Evolutionary conservation across 225 moss, liverwort and hornwort species (phyloP), one percentile per base, ranked within the genome.

Genomic region (Lunularia cruciata): DNA sequence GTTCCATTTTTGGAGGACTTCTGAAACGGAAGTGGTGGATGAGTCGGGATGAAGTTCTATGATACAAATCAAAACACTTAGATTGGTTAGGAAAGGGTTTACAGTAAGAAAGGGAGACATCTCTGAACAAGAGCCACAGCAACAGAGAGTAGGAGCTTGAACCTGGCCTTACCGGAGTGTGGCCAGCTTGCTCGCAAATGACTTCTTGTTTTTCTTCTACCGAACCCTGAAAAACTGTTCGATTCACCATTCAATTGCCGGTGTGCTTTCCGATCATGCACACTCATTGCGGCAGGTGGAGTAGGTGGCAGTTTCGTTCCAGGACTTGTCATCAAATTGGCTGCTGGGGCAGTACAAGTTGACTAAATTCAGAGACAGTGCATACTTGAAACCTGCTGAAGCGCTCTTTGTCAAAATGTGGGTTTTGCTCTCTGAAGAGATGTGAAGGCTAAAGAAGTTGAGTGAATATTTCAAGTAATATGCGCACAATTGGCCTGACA

Each of bases 1-100:
- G 73, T 65, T 74, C 70, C 70, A 78, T 67, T 72, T 75, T 79
- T 79, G 74, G 59, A 71, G 75, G 75, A 63, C 75, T 63, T 67
- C 71, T 62, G 67, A 67, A 66, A 71, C 72, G 61, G 67, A 75
- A 71, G 57, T 72, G 47, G 79, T 79, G 79, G 75, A 79, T 75
- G 71, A 72, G 75, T 67, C 74, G 70, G 58, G 59, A 70, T 70
- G 70, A 69, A 68, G 74, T 70, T 65, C 60, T 59, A 43, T 75
- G 60, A 60, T 62, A 32, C 71, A 75, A 71, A 47, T 71, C 38
- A 52, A 67, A 72, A 61, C 56, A 71, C 70, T 60, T 75, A 71
- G 75, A 71, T 72, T 69, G 30, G 63, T 27, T 74, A 71, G 75
- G 55, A 62, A 47, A 71, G 69, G 37, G 74, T 71, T 58, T 60